phyloP scores from a whole-genome alignment of 1,139 yeast genomes.

The Yamadazyma epiphylla region DNA sequence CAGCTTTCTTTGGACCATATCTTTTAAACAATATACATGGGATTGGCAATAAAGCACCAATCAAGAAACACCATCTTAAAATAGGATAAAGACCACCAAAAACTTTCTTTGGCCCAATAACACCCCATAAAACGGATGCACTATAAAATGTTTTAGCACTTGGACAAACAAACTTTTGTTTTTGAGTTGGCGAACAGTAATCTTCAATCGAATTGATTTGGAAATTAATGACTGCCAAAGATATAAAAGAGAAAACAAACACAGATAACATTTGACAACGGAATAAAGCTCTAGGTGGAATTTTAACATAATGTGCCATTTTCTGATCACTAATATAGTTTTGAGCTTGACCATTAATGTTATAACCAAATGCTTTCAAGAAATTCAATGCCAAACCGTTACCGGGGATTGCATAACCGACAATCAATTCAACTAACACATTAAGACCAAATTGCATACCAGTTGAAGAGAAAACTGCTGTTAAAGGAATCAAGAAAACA shows the following conservation, averaged over 20 bases:
- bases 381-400: constrained; percentile 59
- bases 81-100: constrained; percentile 47
- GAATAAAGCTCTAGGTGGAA: constrained; percentile 60
- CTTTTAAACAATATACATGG: constrained; percentile 38
- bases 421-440: constrained; percentile 56
- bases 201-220: constrained; percentile 35
- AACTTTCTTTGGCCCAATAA: constrained; percentile 57
- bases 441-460: constrained; percentile 60
- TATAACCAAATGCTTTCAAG: constrained; percentile 56
- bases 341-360: constrained; percentile 60
- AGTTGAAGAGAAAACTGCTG: constrained; percentile 42
- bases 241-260: constrained; percentile 35
- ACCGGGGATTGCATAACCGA: constrained; percentile 63
- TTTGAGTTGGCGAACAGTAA: constrained; percentile 42
- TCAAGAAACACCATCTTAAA: constrained; percentile 48
- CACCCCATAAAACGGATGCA: constrained; percentile 58
- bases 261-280: constrained; percentile 53
- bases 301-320: constrained; percentile 55
- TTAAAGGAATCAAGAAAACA: constrained; percentile 49
- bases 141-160: constrained; percentile 46
- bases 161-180: constrained; percentile 46
- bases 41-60: constrained; percentile 46
- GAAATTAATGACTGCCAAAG: constrained; percentile 53
- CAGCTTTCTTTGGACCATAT: constrained; percentile 24
- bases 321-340: constrained; percentile 54